Base-by-base conservation (phyloP, 2,329 filamentous ascomycete genomes). In the Neofusicoccum ribis region DNA sequence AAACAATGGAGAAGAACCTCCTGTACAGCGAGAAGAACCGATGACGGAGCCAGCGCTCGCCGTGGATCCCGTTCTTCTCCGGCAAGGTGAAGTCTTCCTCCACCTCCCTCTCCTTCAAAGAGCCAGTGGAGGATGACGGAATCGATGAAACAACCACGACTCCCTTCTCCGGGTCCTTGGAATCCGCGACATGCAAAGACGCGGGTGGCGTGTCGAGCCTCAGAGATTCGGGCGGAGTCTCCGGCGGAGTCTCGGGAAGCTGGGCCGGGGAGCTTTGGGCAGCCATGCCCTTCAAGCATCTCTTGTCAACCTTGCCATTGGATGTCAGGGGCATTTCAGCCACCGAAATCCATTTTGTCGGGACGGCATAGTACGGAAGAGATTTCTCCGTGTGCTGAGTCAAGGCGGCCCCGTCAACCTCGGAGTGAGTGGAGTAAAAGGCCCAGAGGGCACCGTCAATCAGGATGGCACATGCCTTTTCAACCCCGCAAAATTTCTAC, bases 241-340 rank as follows among this genome's bases (percentile, higher is more conserved):
- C 54, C 14, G 39, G 54, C 15, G 39, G 54, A 11, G 54, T 44
- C 27, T 44, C 54, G 14, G 41, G 54, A 23, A 11, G 54, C 20
- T 59, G 54, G n/a, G 39, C 54, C 8, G 54, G 54, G 36, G 54
- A 59, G 23, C 41, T 31, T n/a, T 61, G 66, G 3, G 68, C 50
- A 20, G 68, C 67, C 14, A 81, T 68, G 9, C 71, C 70, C 7
- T 72, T 74, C 3, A 87, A 79, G 5, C 75, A 73, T 23, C 74
- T 76, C 76, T 85, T 86, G 72, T 87, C 82, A 49, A 85, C 80
- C 73, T 87, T 87, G 50, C 85, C 85, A 66, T 87, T 86, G 2
- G 78, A 68, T 0, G 85, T 87, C 27, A 84, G 75, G 0, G 84
- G 83, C 31, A 87, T 78, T 2, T 74, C 73, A 0, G 76, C 70